Percentiles rank a stretch among this genome's conserved stretches.
These are phyloP conservation scores for Daldinia childiae DNA, from an alignment of 495 filamentous ascomycete species.

Conservation along the genomic window DNA sequence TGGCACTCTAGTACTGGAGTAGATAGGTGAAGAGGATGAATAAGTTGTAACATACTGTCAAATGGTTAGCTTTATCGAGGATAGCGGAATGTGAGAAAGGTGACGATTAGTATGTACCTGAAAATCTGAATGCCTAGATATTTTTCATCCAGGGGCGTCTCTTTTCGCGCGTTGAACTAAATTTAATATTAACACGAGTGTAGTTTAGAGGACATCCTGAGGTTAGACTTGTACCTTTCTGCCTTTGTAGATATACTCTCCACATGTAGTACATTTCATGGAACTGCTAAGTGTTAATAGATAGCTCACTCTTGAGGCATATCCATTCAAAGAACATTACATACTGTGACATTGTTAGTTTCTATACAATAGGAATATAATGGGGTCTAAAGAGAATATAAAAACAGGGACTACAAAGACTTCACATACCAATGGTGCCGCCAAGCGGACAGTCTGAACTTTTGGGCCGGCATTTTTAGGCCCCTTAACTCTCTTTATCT, in stretches of 20 bases:
- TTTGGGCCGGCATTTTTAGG: conserved; percentile 81
- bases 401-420: conserved; percentile 19
- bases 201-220: neutral
- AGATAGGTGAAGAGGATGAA: neutral
- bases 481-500: conserved; percentile 69
- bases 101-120: conserved; percentile 35
- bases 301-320: neutral
- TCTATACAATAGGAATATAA: neutral
- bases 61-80: conserved; percentile 1
- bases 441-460: conserved; percentile 89
- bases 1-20: neutral
- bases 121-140: conserved; percentile 91
- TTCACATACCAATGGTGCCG: conserved; percentile 79
- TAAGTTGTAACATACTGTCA: conserved; percentile 13
- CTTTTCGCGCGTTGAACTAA: conserved; percentile 82
- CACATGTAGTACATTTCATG: conserved; percentile 91
- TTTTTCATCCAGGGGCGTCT: conserved; percentile 83
- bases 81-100: neutral
- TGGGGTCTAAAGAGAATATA: neutral
- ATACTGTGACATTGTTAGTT: conserved; percentile 26
- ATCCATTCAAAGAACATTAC: neutral
- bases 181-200: neutral
- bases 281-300: conserved; percentile 44
- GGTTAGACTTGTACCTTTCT: conserved; percentile 64
- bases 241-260: conserved; percentile 96